phyloP scores from a whole-genome alignment of 345 rosid genomes.

The Xanthoceras sorbifolium region DNA sequence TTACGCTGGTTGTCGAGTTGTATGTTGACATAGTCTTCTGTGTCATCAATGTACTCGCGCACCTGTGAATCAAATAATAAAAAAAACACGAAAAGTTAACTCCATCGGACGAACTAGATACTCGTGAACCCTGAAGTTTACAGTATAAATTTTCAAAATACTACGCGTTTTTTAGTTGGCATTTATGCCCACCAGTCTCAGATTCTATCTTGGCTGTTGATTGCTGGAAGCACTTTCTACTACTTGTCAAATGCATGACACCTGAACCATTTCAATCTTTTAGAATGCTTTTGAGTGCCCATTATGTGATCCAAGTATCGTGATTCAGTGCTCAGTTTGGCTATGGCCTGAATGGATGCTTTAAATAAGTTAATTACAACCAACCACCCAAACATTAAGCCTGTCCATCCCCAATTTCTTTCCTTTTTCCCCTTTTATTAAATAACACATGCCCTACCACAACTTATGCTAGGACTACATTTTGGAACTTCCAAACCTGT shows the following conservation, averaged over 20 bases:
- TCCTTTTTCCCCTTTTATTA: not conserved
- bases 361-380: not conserved
- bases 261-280: not conserved
- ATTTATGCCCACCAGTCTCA: not conserved
- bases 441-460: not conserved
- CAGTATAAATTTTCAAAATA: not conserved
- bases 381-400: not conserved
- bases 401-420: not conserved
- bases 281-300: not conserved
- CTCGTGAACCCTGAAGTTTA: not conserved
- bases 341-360: not conserved
- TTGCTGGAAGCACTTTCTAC: constrained; percentile 1
- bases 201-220: not conserved
- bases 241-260: not conserved
- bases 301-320: not conserved
- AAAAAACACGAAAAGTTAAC: not conserved
- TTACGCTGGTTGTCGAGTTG: constrained; percentile 91
- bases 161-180: not conserved
- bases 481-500: not conserved
- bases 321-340: not conserved
- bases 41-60: constrained; percentile 91
- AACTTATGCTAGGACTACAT: not conserved
- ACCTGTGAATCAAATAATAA: constrained; percentile 46
- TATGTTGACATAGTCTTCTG: constrained; percentile 92
- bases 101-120: constrained; percentile 7